phyloP scores from a whole-genome alignment of 345 rosid genomes.

The Eutrema japonicum region DNA sequence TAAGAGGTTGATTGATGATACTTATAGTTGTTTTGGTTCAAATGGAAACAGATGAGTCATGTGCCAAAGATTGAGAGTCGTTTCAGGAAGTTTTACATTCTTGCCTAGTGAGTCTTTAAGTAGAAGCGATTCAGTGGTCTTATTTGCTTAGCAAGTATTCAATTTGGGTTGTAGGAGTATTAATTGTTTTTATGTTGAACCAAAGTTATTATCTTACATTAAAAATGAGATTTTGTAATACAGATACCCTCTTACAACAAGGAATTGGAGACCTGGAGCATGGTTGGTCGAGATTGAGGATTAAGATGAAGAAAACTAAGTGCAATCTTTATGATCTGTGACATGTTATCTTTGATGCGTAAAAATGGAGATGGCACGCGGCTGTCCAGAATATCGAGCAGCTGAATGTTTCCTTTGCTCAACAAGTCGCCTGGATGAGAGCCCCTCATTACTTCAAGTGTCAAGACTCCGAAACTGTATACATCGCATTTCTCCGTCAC shows the following conservation, averaged over 20 bases:
- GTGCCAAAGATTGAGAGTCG: too few species aligned
- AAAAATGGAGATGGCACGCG: slow-evolving; percentile 1
- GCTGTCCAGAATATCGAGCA: background rate
- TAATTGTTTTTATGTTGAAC: background rate
- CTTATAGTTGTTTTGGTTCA: too few species aligned
- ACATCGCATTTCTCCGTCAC: slow-evolving; percentile 8
- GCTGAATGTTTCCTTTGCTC: background rate
- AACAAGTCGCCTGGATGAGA: background rate
- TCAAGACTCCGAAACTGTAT: background rate
- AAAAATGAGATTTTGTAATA: too few species aligned
- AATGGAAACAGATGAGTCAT: too few species aligned
- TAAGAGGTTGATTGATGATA: too few species aligned
- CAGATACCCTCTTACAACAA: background rate
- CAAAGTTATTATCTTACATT: background rate
- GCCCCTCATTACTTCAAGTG: background rate
- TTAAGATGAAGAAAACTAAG: background rate
- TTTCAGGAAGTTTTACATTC: too few species aligned
- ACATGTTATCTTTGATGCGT: background rate
- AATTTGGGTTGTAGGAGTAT: too few species aligned
- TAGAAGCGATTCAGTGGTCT: too few species aligned
- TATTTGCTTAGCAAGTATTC: too few species aligned
- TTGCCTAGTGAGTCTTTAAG: too few species aligned
- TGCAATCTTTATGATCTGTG: background rate
- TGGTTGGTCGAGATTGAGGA: slow-evolving; percentile 3
- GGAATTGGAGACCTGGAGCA: background rate